These are phyloP conservation scores for Gremmenia infestans DNA, from an alignment of 2,329 filamentous ascomycete genomes.

Conservation along the genomic window DNA sequence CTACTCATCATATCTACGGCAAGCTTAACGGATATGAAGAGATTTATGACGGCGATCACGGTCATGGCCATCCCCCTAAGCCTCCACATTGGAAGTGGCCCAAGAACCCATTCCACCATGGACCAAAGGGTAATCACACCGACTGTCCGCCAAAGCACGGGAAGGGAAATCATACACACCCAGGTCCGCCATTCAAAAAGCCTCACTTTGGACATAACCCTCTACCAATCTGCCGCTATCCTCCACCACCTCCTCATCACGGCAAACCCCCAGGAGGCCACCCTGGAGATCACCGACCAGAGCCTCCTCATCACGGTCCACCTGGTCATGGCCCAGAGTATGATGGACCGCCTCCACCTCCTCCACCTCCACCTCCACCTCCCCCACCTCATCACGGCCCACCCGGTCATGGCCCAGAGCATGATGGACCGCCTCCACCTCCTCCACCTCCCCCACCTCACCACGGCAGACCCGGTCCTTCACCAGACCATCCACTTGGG, in stretches of 20 bases:
- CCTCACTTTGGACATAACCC: slow-evolving; percentile 23
- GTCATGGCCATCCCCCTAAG: slow-evolving; percentile 16
- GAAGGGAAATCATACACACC: slow-evolving; percentile 23
- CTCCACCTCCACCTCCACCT: slow-evolving; percentile 1
- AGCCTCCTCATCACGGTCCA: slow-evolving; percentile 5
- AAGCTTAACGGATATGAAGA: slow-evolving; percentile 21
- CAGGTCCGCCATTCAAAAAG: slow-evolving; percentile 20
- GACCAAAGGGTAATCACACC: not conserved
- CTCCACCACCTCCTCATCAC: slow-evolving; percentile 19
- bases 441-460: slow-evolving; percentile 4
- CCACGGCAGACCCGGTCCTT: not conserved
- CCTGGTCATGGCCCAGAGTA: not conserved
- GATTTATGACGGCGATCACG: slow-evolving; percentile 10
- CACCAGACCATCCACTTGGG: not conserved
- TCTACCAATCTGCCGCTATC: slow-evolving; percentile 28
- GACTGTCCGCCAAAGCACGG: slow-evolving; percentile 9
- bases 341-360: slow-evolving; percentile 3
- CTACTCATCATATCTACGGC: slow-evolving; percentile 32
- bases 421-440: not conserved
- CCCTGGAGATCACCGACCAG: not conserved
- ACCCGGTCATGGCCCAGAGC: not conserved
- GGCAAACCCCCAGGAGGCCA: not conserved
- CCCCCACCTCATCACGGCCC: not conserved
- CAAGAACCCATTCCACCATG: slow-evolving; percentile 11
- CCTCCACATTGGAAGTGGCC: slow-evolving; percentile 8